A percentile compares a stretch with the other conserved stretches of the same genome.
These are phyloP conservation scores for Trichosporon sp. DNA, from an alignment of 1,284 basidiomycete genomes.

Conservation along the genomic window DNA sequence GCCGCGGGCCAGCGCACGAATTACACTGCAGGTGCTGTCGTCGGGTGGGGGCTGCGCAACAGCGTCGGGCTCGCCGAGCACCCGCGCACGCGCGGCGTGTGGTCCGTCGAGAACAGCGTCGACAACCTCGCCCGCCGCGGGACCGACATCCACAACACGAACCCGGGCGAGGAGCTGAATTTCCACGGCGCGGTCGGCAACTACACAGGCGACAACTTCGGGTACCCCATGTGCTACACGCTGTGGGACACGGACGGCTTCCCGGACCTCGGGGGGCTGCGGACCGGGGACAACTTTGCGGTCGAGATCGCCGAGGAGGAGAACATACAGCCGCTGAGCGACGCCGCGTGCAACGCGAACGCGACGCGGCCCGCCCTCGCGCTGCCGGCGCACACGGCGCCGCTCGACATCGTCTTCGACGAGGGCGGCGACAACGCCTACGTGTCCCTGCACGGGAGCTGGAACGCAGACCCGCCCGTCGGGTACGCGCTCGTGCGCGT, in stretches of 20 bases:
- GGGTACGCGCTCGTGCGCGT: slow-evolving; percentile 9
- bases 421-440: slow-evolving; percentile 6
- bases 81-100: slow-evolving; percentile 8
- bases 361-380: slow-evolving; percentile 3
- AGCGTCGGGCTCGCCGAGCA: slow-evolving; percentile 16
- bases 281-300: slow-evolving; percentile 9
- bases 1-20: neutral
- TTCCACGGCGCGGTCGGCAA: slow-evolving; percentile 9
- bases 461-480: slow-evolving; percentile 13
- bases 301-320: neutral
- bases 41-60: slow-evolving; percentile 19
- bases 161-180: slow-evolving; percentile 20
- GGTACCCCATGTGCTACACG: slow-evolving; percentile 15
- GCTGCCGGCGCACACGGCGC: slow-evolving; percentile 18
- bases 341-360: slow-evolving; percentile 8
- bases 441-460: slow-evolving; percentile 17
- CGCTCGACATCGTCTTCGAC: slow-evolving; percentile 17
- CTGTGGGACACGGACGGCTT: slow-evolving; percentile 11
- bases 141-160: slow-evolving; percentile 14
- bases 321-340: neutral
- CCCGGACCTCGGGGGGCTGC: slow-evolving; percentile 3
- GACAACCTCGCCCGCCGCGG: slow-evolving; percentile 10
- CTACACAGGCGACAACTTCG: slow-evolving; percentile 7
- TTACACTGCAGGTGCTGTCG: neutral
- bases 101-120: slow-evolving; percentile 17